phyloP scores from a whole-genome alignment of 129 eudicot genomes.

The Calendula officinalis region DNA sequence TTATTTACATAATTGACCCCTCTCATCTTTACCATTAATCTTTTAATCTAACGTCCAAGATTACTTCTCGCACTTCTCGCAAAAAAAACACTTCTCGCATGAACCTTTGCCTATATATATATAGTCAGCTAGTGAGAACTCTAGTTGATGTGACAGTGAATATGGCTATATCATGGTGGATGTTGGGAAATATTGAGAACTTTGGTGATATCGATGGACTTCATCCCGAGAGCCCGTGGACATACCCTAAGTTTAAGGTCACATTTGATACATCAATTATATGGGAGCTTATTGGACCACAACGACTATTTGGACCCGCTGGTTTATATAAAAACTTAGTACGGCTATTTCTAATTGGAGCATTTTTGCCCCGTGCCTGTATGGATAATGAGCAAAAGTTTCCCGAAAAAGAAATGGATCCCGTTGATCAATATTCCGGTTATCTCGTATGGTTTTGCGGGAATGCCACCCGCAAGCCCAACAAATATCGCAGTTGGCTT shows the following conservation, averaged over 20 bases:
- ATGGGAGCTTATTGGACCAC: conserved; percentile 87
- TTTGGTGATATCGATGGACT: conserved; percentile 65
- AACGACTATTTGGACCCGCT: conserved; percentile 73
- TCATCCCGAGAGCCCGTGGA: conserved; percentile 94
- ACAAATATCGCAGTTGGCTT: conserved; percentile 90
- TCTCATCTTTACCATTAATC: no score
- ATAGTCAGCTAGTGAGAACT: conserved; percentile 64
- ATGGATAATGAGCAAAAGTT: conserved; percentile 79
- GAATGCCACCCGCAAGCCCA: conserved; percentile 97
- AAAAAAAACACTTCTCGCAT: no score
- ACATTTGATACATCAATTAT: conserved; percentile 84
- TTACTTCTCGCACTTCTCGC: no score
- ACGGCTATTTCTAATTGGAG: conserved; percentile 83
- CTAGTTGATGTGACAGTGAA: conserved; percentile 69
- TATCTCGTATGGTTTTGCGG: conserved; percentile 85
- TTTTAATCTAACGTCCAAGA: no score
- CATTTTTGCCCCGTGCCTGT: conserved; percentile 74
- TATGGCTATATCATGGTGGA: conserved; percentile 88
- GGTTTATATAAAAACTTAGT: conserved; percentile 79
- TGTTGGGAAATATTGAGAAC: conserved; percentile 73
- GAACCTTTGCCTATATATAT: no score
- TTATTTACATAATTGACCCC: no score
- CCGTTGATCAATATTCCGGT: conserved; percentile 85
- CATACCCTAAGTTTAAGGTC: conserved; percentile 84
- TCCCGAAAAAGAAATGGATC: conserved; percentile 84